These are phyloP conservation scores for Lipomyces sp. DNA, from an alignment of 805 yeast species.

Conservation along the genomic window DNA sequence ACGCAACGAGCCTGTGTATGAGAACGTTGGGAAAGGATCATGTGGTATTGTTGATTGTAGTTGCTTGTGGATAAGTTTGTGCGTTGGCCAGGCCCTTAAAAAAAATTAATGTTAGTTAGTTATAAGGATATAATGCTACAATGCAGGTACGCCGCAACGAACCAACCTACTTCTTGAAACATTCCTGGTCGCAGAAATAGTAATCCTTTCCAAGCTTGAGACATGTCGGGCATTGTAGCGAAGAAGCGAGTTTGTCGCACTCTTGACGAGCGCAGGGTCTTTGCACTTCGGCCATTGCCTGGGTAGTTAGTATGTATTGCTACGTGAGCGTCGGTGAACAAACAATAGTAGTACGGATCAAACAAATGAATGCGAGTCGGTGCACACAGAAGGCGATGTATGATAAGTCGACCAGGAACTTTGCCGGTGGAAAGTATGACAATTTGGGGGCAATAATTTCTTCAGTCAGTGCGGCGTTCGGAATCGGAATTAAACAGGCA, in stretches of 20 bases:
- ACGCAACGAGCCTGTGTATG: constrained; percentile 73
- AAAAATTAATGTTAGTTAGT: neutral
- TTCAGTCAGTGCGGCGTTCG: too few relatives aligned
- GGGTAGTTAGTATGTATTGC: neutral
- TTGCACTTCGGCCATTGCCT: neutral
- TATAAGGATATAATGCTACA: too few relatives aligned
- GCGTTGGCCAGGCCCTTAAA: constrained; percentile 46
- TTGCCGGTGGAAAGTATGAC: too few relatives aligned
- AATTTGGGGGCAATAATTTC: too few relatives aligned
- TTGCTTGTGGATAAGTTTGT: constrained; percentile 59
- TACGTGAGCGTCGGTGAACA: neutral
- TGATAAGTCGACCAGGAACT: too few relatives aligned
- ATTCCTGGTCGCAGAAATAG: constrained; percentile 79
- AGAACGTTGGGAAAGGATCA: constrained; percentile 84
- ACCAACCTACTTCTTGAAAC: constrained; percentile 59
- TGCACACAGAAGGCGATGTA: neutral
- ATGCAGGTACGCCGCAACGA: neutral
- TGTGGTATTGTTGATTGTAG: constrained; percentile 47
- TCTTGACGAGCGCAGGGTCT: neutral
- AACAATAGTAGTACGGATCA: neutral
- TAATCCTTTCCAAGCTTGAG: constrained; percentile 67
- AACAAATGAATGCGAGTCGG: neutral
- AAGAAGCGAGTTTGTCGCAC: constrained; percentile 70
- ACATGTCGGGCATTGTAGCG: constrained; percentile 89
- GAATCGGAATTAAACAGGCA: too few relatives aligned